Conservation (phyloP, 495 filamentous ascomycete genomes). For the Cladorrhinum samala region DNA sequence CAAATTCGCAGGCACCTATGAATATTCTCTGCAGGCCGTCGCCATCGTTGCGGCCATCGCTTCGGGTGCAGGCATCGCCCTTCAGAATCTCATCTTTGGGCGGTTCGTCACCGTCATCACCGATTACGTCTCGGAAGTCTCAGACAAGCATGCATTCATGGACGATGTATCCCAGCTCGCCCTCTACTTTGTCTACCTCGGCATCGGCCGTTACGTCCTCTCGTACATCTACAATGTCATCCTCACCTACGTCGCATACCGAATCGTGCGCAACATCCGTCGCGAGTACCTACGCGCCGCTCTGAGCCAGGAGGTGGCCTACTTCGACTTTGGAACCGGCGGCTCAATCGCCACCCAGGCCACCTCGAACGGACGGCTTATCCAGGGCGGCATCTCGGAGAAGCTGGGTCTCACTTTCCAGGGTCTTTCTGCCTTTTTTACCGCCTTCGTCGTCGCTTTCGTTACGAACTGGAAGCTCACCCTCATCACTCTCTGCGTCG, state of each 20-base stretch:
- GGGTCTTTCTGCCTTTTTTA: constrained; percentile 67
- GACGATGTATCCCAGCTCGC: constrained; percentile 11
- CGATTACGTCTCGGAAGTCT: constrained; percentile 8
- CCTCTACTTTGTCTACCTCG: constrained; percentile 50
- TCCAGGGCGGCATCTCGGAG: constrained; percentile 80
- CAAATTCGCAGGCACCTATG: constrained; percentile 11
- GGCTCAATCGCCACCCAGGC: constrained; percentile 86
- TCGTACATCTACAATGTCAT: constrained; percentile 35
- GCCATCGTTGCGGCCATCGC: constrained; percentile 18
- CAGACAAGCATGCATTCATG: constrained; percentile 5
- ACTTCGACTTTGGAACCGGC: constrained; percentile 78
- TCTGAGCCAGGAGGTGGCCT: constrained; percentile 54
- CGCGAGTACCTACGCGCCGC: constrained; percentile 30
- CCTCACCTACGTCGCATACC: constrained; percentile 17
- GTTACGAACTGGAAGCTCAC: constrained; percentile 77
- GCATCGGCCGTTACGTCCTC: constrained; percentile 44
- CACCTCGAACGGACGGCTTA: constrained; percentile 75
- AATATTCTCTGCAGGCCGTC: constrained; percentile 15
- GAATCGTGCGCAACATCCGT: constrained; percentile 29
- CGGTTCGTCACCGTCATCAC: constrained; percentile 26
- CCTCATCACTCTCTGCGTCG: constrained; percentile 70
- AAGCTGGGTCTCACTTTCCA: constrained; percentile 72
- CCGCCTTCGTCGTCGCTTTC: constrained; percentile 84
- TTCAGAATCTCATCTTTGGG: constrained; percentile 35
- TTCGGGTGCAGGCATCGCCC: constrained; percentile 28